phyloP scores from a whole-genome alignment of 2,329 filamentous ascomycete species.

The Sordariomycetes sp. region DNA sequence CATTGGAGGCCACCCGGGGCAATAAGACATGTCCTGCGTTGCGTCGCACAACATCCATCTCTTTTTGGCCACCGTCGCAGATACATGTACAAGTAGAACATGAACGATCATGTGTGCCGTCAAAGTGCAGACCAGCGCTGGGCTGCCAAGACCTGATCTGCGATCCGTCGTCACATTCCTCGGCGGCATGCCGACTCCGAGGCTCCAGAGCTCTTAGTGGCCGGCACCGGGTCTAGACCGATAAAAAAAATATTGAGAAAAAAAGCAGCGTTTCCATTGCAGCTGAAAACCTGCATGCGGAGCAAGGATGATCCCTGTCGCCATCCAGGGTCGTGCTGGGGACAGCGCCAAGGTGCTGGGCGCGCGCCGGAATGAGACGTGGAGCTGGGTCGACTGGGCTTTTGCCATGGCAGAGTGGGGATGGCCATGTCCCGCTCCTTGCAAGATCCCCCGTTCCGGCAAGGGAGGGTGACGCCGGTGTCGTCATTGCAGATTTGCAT shows the following conservation, averaged over 20 bases:
- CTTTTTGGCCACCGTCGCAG: too few relatives aligned
- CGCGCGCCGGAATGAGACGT: neutral
- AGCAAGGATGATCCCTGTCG: neutral
- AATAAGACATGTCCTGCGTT: too few relatives aligned
- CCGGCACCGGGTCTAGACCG: neutral
- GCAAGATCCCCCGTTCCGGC: too few relatives aligned
- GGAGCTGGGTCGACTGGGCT: neutral
- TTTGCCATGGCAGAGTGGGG: neutral
- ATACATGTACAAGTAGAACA: too few relatives aligned
- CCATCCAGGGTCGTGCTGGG: neutral
- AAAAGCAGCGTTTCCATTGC: neutral
- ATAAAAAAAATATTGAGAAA: neutral
- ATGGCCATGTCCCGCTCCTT: too few relatives aligned
- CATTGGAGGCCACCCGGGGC: too few relatives aligned
- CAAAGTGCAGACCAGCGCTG: too few relatives aligned
- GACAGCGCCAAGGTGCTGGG: neutral
- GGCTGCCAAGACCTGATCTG: neutral
- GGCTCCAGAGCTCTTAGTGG: neutral
- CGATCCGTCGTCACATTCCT: slow-evolving; percentile 1
- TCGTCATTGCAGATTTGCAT: too few relatives aligned
- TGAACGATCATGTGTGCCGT: too few relatives aligned
- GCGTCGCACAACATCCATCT: too few relatives aligned
- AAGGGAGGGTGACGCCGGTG: too few relatives aligned
- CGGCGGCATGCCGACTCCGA: neutral
- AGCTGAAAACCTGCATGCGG: neutral